Conservation (phyloP, 1,139 yeast species). For the Yamadazyma kanchanaburiensis region DNA sequence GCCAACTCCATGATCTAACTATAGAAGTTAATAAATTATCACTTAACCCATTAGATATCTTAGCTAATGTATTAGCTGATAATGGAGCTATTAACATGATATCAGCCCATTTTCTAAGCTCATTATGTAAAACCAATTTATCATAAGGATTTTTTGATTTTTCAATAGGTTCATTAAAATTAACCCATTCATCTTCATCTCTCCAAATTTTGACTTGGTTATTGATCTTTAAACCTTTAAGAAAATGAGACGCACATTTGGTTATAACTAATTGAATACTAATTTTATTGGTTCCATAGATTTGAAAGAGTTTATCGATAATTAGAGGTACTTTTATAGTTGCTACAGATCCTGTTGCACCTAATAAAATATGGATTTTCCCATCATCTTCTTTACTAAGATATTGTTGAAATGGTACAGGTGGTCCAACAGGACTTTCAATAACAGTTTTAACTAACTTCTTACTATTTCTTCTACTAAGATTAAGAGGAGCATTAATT, state of each 20-base stretch:
- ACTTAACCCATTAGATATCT: conserved; percentile 85
- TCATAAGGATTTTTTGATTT: conserved; percentile 40
- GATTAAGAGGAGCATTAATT: conserved; percentile 13
- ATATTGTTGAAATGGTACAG: conserved; percentile 72
- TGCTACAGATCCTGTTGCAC: conserved; percentile 96
- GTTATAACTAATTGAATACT: conserved; percentile 87
- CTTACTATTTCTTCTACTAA: conserved; percentile 20
- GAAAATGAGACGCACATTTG: conserved; percentile 76
- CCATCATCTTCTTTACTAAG: conserved; percentile 71
- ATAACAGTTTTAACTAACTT: conserved; percentile 35
- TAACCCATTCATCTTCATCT: conserved; percentile 88
- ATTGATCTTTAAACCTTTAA: conserved; percentile 74
- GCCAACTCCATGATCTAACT: conserved; percentile 88
- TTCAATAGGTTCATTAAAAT: conserved; percentile 34
- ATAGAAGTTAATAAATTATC: conserved; percentile 85
- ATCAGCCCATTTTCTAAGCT: conserved; percentile 94
- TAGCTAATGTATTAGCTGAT: conserved; percentile 90
- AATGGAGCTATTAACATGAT: conserved; percentile 86
- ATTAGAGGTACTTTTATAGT: conserved; percentile 88
- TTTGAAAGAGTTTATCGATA: conserved; percentile 75
- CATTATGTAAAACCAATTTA: conserved; percentile 70
- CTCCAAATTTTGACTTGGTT: conserved; percentile 88
- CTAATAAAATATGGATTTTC: conserved; percentile 81
- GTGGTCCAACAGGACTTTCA: conserved; percentile 61
- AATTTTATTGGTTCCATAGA: conserved; percentile 66